phyloP scores from a whole-genome alignment of 805 yeast genomes.

The Hanseniaspora mollemarum region DNA sequence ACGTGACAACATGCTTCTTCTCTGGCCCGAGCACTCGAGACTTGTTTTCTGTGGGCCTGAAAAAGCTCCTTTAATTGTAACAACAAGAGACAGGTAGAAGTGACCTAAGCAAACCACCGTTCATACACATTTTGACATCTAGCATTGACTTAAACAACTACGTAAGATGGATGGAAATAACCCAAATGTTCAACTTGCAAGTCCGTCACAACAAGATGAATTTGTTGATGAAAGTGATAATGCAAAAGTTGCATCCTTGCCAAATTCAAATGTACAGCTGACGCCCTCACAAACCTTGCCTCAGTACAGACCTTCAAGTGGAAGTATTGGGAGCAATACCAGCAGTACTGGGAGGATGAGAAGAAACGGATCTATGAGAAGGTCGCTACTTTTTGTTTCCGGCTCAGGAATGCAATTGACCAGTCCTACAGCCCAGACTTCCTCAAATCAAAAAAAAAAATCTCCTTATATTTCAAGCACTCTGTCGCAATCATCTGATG shows the following conservation, averaged over 20 bases:
- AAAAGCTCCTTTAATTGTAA: too few relatives aligned
- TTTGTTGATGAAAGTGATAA: not conserved
- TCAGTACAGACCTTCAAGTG: slow-evolving; percentile 6
- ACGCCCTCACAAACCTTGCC: slow-evolving; percentile 3
- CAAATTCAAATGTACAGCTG: too few relatives aligned
- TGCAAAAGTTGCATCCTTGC: too few relatives aligned
- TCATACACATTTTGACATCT: too few relatives aligned
- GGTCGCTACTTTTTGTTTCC: slow-evolving; percentile 15
- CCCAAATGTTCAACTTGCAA: too few relatives aligned
- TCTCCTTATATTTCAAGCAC: not conserved
- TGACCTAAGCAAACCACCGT: too few relatives aligned
- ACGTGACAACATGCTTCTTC: too few relatives aligned
- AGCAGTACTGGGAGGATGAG: not conserved
- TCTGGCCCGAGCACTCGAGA: too few relatives aligned
- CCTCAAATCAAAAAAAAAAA: not conserved
- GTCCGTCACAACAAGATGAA: not conserved
- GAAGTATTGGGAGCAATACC: not conserved
- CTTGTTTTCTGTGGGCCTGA: too few relatives aligned
- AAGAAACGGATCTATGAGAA: slow-evolving; percentile 16
- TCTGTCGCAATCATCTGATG: slow-evolving; percentile 5
- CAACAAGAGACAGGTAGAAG: too few relatives aligned
- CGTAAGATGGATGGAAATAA: too few relatives aligned
- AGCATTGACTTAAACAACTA: too few relatives aligned
- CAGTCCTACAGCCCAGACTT: not conserved
- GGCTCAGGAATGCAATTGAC: slow-evolving; percentile 15